Evolutionary conservation across 352 stramenopile genomes (phyloP), one percentile per base, ranked within the genome.

Genomic region (Phytophthora hybrid): DNA sequence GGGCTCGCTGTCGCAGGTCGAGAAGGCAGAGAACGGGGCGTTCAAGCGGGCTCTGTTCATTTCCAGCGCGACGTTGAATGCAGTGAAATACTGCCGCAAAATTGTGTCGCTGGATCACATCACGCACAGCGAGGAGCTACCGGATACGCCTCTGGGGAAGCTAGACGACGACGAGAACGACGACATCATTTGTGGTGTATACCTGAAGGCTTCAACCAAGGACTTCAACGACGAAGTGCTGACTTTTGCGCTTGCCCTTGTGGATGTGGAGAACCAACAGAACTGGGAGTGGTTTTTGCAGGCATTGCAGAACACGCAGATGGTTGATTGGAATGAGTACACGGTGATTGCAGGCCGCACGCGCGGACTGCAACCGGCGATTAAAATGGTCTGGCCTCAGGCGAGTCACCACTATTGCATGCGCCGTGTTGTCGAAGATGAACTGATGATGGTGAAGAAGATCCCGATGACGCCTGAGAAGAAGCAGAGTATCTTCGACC

Each of bases 261-360:
- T 94, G 21, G 77, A 67, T 13, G 76, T 89, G 29, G 88, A 94
- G 67, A 82, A 85, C 51, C 77, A 93, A 70, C 55, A 79, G 16
- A 93, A 85, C 71, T 94, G 88, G 88, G 86, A 88, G 62, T 94
- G 88, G 88, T 94, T 94, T 56, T 56, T 94, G 53, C 74, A 73
- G 6, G 79, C 72, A 7, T 23, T 94, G 3, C 79, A 91, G 59
- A 80, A 53, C 60, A 80, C 66, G 5, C 78, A 82, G 14, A 73
- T 73, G 1, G 65, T 78, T 5, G 67, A 87, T 51, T 90, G 85
- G 80, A 82, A 84, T 57, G 81, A 88, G 56, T 94, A 91, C 76
- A 91, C 84, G 1, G 83, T 94, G 58, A 78, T 94, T 31, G 84
- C 85, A 4, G 87, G 84, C 1, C 83, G 87, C 8, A 78, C 81